These are phyloP conservation scores for Pistacia vera DNA, from an alignment of 345 rosid genomes.

Conservation along the genomic window DNA sequence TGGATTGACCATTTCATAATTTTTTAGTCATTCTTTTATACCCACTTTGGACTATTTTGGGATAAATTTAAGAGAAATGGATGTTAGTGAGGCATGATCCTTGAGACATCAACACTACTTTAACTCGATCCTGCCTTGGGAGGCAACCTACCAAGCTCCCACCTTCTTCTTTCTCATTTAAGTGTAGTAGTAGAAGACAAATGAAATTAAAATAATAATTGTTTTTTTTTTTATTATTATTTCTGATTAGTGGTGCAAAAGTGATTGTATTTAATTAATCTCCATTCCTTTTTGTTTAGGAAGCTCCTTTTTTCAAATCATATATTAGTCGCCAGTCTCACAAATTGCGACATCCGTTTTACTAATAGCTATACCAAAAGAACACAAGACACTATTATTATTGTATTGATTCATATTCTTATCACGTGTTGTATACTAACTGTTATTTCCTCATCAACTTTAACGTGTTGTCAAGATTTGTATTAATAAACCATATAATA, in stretches of 20 bases:
- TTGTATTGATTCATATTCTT: too few species aligned
- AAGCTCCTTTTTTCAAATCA: neutral
- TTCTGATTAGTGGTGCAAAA: neutral
- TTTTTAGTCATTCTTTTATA: neutral
- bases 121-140: constrained; percentile 68
- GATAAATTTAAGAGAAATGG: constrained; percentile 23
- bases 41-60: constrained; percentile 17
- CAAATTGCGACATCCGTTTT: too few species aligned
- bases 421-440: too few species aligned
- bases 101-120: constrained; percentile 63
- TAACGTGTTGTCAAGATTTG: too few species aligned
- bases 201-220: neutral
- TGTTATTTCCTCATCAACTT: too few species aligned
- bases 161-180: constrained; percentile 9
- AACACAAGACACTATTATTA: too few species aligned
- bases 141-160: constrained; percentile 59
- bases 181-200: constrained; percentile 1
- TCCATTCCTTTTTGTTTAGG: neutral
- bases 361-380: too few species aligned
- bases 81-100: constrained; percentile 57
- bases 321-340: too few species aligned
- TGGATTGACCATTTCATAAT: constrained; percentile 25
- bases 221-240: neutral
- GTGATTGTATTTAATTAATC: too few species aligned
- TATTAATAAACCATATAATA: too few species aligned